Evolutionary conservation across 1,284 basidiomycete species (phyloP), one percentile per base, ranked within the genome.

Genomic region (Farysia itapuensis): DNA sequence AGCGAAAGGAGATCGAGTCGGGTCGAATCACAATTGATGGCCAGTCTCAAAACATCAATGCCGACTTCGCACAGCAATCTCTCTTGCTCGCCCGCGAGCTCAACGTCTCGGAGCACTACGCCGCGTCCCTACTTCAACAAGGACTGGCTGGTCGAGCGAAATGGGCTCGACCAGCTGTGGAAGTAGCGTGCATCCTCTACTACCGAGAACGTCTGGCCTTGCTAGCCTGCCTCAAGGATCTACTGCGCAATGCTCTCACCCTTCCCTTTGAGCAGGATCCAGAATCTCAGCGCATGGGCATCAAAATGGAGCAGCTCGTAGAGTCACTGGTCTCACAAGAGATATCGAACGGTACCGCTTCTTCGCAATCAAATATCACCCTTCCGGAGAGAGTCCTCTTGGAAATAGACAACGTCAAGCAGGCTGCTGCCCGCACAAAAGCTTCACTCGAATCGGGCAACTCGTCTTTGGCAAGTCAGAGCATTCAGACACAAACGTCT

Each of bases 101-200:
- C 4, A 19, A 43, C 20, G 60, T 75, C 24, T 75, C 74, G 19
- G 74, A 74, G 39, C 50, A 52, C 30, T 75, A 66, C 40, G 70
- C 72, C 13, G 74, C 74, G 8, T 75, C 71, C 4, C 60, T 76
- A 19, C 50, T 76, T 11, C 71, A 75, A 31, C 73, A 65, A 19
- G 72, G 67, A 31, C 49, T 74, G n/a, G 48, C 54, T 0, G 59
- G 58, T 2, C 39, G 67, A 14, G 57, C 70, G 14, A 67, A 65
- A 19, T 77, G 68, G 68, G 65, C 51, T 16, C 65, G 74, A 20
- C 32, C 60, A 8, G 65, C 69, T 4, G 43, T 66, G 30, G 74
- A 77, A 11, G 67, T 71, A 18, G 70, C 73, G 13, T 65, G 64
- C 43, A 64, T 74, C 26, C 50, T 77, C 16, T 65, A 50, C 49